Base-by-base conservation (phyloP, 768 basidiomycete genomes). In the Hydnomerulius pinastri region DNA sequence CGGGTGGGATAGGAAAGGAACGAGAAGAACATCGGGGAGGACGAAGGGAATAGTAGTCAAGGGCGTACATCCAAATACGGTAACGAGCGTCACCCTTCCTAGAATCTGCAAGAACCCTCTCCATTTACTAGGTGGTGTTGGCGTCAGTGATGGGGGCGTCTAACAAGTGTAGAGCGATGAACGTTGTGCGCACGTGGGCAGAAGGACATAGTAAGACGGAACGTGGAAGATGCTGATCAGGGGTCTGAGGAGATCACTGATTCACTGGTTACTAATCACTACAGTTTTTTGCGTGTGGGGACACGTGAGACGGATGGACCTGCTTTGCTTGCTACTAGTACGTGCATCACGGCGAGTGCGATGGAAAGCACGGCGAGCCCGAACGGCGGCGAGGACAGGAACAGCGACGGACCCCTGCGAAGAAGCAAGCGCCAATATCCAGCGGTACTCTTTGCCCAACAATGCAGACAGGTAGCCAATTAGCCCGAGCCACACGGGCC, bases 71-170 rank as follows among this genome's bases (percentile, higher is more conserved):
- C 77, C 77, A 39, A 92, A 51, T 45, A 91, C 53, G 13, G 86
- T 78, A 56, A 89, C 70, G 45, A 95, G 79, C 0, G 92, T 89
- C 25, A 85, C 76, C 24, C 90, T 79, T 4, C 91, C 92, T 44
- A 92, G 71, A 38, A 75, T 71, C 68, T 85, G 84, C 18, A 78
- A 54, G 35, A 76, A 73, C 0, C 66, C 59, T 41, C 73, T 64
- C 75, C 77, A 80, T 52, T 65, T 58, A 7, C 65, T 44, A 1
- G 13, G 41, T 0, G 33, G 12, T 0, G 50, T 45, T 8, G 44
- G 6, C 15, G 51, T 27, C 30, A 21, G 20, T 39, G 38, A 20
- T 17, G 20, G 20, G 38, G 38, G 23, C 13, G 25, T 33, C 46
- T 39, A 17, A 35, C n/a, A 17, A n/a, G 5, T n/a, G n/a, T n/a